Evolutionary conservation across 164 flowering plant species (phyloP), one percentile per base, ranked within the genome.

Genomic region (Magnolia changhungtana): DNA sequence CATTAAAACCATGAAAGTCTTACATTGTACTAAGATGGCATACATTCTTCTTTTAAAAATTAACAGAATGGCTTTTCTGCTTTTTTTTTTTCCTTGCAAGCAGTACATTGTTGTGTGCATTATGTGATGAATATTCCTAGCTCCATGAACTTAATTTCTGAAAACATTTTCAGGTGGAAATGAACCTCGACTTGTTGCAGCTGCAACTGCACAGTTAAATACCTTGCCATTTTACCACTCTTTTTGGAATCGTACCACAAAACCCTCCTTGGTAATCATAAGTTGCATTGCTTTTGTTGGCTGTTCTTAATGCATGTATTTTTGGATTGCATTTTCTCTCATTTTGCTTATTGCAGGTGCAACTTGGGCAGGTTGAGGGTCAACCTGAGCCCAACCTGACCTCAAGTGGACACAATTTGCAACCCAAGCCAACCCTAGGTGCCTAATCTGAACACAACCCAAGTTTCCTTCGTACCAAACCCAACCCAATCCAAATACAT

Each of bases 231-330:
- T 96, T 83, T 96, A 94, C 76, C 99, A 96, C 76, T 94, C 97
- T 16, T 96, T 96, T 72, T 96, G 99, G 99, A 96, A 96, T 78
- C 95, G 99, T 58, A 94, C 99, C 24, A 96, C 99, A 73, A 94
- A 87, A 84, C 98, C 97, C 21, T 91, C 99, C 76, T 77, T 96
- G 98, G 99, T 95, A 91, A 65, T 67, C 8, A 63, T 63, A 29
- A 52, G n/a, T 18, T 69, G 50, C 68, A 14, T 63, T 51, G n/a
- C 13, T 55, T 67, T 13, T 16, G 23, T 11, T 55, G 49, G 7
- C 24, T n/a, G 10, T 66, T 65, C 76, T 23, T 59, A 29, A 24
- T 8, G 51, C 13, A 52, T 21, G 19, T n/a, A 72, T 29, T 31
- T 49, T 55, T 55, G 16, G 18, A 55, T 55, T 55, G 13, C 61